Base-by-base conservation (phyloP, 2,329 filamentous ascomycete genomes). In the Aspergillus pseudoglaucus region DNA sequence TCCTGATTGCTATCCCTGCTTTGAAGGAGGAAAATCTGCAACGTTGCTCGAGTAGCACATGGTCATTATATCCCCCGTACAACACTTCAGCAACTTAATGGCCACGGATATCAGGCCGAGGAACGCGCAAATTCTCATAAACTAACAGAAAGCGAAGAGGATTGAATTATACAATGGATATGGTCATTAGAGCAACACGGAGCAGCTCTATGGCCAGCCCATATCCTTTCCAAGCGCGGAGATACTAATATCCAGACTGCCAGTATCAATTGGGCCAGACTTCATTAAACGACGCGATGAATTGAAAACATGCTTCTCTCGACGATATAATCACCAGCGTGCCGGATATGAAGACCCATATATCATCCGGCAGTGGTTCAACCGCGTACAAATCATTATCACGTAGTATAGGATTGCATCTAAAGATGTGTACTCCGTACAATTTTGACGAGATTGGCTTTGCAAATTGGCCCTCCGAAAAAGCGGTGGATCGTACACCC, bases 401-500 rank as follows among this genome's bases (percentile, higher is more conserved):
- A 51, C 45, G n/a, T 20, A 48, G 25, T 44, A 51, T 47, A 33
- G 33, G 35, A 48, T 51, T 41, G 22, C 27, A 22, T 15, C 33
- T 12, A 33, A 51, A 18, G 42, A 53, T 33, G 50, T 49, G 22
- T 53, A 50, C 39, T 20, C 20, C 20, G 22, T 53, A 50, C 40
- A 47, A 47, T 18, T 48, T 48, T 33, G 12, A 44, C 30, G 15
- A 48, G 22, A 42, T 14, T 35, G 39, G 43, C n/a, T 45, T 42
- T 33, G n/a, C n/a, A n/a, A 37, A 45, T 45, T 9, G 35, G 43
- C 15, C 25, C 22, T 22, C 22, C 4, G 6, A 22, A 22, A 22
- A 22, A 22, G 22, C 22, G 22, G 22, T 22, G 22, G 22, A 22
- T 5, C 22, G 6, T 22, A 6, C 22, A 22, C 6, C 22, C 22